These are phyloP conservation scores for Porcisia deanei DNA, from an alignment of 208 protist species.

Conservation along the genomic window DNA sequence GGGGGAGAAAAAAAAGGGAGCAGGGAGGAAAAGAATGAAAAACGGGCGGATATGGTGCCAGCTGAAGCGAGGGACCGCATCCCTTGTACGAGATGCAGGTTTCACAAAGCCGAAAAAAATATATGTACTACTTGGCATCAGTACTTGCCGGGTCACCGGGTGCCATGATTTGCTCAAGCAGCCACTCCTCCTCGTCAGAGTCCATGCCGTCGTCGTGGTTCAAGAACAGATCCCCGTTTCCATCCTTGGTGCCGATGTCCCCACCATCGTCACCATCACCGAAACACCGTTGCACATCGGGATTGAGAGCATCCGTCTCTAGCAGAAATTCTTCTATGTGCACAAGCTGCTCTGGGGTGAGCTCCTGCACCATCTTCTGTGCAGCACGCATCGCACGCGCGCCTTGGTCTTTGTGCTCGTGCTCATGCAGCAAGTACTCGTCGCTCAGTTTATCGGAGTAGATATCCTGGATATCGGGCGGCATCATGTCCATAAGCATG, in stretches of 20 bases:
- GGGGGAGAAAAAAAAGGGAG: neutral
- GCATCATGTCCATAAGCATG: constrained; percentile 54
- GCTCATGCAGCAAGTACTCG: constrained; percentile 26
- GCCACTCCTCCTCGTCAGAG: constrained; percentile 79
- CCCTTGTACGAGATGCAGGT: neutral
- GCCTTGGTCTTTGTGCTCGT: constrained; percentile 24
- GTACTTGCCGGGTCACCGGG: neutral
- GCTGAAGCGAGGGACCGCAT: neutral
- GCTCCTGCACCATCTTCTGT: constrained; percentile 37
- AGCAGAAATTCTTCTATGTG: constrained; percentile 40
- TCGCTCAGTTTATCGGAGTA: constrained; percentile 43
- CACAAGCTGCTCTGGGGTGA: constrained; percentile 41
- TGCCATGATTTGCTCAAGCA: constrained; percentile 82
- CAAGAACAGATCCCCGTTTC: constrained; percentile 46
- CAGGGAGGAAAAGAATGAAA: neutral
- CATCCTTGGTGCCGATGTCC: constrained; percentile 6
- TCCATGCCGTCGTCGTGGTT: constrained; percentile 65
- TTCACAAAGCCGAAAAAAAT: neutral
- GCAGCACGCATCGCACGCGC: constrained; percentile 32
- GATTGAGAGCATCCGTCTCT: constrained; percentile 28
- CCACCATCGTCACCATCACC: constrained; percentile 1
- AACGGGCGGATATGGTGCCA: neutral
- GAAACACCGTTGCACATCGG: neutral
- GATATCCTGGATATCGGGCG: constrained; percentile 38
- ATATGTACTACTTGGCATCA: neutral